Base-by-base conservation (phyloP, 306 rosid genomes). In the Bauhinia variegata region DNA sequence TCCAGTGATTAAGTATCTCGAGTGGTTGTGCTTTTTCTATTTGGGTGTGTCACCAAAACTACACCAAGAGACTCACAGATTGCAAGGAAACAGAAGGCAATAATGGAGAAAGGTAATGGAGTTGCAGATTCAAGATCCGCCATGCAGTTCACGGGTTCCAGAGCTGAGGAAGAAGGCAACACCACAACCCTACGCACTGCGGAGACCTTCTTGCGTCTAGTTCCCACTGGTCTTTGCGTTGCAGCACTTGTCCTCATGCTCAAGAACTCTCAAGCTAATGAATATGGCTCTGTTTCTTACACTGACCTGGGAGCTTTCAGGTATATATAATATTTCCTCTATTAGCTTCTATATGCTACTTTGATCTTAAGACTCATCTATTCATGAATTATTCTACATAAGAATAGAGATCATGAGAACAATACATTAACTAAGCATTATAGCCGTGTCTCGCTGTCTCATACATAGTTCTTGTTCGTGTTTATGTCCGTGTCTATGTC, bases 231-330 rank as follows among this genome's bases (percentile, higher is more conserved):
- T n/a, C 92, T 89, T 0, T 89, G 88, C 49, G 78, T 92, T n/a
- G 86, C 87, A 3, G 92, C 93, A 0, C 96, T 89, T 60, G 76
- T 82, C n/a, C 79, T 92, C 11, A 87, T 89, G 96, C 96, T 92
- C n/a, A 88, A 87, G 41, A 63, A 87, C 73, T 87, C 98, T 34
- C 80, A 92, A 82, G 6, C 81, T 38, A 81, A 78, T 8, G 87
- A 89, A 1, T 89, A 50, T 30, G 96, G 96, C 46, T 86, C 96
- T 68, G 34, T 92, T 57, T 58, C 86, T 43, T 92, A 89, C 80
- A 69, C 83, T 7, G 88, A 86, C 61, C 68, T 92, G 55, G 96
- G 87, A 36, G 86, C 96, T 54, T 89, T 92, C 87, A 89, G 81
- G 96, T 86, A 64, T n/a, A 6, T 65, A 2, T n/a, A n/a, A n/a